Conservation (phyloP, 306 rosid genomes). For the Trifolium fragiferum region DNA sequence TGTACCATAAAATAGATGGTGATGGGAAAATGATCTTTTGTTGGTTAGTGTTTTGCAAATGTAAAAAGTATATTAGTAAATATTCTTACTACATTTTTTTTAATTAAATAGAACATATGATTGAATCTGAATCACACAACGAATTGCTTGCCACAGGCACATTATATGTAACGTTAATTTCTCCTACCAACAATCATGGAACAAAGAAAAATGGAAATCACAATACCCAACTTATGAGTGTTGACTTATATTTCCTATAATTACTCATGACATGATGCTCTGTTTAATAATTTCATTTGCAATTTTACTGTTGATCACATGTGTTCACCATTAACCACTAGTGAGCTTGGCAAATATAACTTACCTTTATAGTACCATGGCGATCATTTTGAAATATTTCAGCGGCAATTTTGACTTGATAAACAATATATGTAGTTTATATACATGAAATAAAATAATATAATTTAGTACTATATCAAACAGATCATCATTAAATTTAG, state of each 20-base stretch:
- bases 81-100: background rate
- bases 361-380: no score
- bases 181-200: constrained; percentile 22
- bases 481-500: constrained; percentile 14
- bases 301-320: background rate
- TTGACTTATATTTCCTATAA: constrained; percentile 41
- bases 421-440: background rate
- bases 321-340: constrained; percentile 10
- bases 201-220: constrained; percentile 19
- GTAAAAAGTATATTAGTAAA: background rate
- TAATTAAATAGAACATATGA: background rate
- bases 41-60: background rate
- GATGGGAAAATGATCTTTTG: background rate
- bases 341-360: background rate
- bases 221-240: constrained; percentile 40
- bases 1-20: background rate
- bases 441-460: background rate
- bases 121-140: constrained; percentile 25
- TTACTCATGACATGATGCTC: constrained; percentile 23
- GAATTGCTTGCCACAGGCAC: constrained; percentile 22
- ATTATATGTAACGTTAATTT: background rate
- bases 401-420: constrained; percentile 22
- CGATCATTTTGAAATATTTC: background rate
- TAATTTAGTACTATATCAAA: background rate
- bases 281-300: constrained; percentile 4